A percentile compares a stretch with the other conserved stretches of the same genome.
Evolutionary conservation across 2,329 filamentous ascomycete genomes (phyloP).

Genomic region (Penicillium fuscoglaucum): DNA sequence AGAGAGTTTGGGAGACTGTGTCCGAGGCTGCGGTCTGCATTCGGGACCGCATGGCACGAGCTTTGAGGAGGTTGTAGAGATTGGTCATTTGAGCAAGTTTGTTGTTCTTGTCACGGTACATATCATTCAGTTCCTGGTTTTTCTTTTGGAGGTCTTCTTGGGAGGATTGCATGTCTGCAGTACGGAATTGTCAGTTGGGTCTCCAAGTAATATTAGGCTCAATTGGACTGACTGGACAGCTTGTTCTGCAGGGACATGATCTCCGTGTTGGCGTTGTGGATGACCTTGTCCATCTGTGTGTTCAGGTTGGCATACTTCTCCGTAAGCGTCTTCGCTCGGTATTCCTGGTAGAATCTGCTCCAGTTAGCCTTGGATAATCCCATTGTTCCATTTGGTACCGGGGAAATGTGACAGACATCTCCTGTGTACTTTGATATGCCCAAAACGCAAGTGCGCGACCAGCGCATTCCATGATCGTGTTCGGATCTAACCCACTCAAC

Average conservation of each 20-base stretch:
- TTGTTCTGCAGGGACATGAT: slow-evolving; percentile 67
- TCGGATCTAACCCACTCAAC: slow-evolving; percentile 77
- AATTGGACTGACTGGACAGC: slow-evolving; percentile 56
- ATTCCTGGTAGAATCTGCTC: slow-evolving; percentile 71
- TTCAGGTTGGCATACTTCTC: slow-evolving; percentile 69
- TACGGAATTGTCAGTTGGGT: slow-evolving; percentile 6
- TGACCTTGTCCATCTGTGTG: slow-evolving; percentile 68
- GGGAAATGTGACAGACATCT: slow-evolving; percentile 61
- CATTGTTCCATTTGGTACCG: too few species aligned
- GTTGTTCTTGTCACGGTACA: slow-evolving; percentile 69
- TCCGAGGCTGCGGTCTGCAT: slow-evolving; percentile 58
- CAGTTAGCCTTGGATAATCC: slow-evolving; percentile 7
- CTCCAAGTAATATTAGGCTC: background rate
- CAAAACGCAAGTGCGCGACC: slow-evolving; percentile 78
- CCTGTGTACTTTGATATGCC: slow-evolving; percentile 80
- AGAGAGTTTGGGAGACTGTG: slow-evolving; percentile 50
- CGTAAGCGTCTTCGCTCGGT: slow-evolving; percentile 67
- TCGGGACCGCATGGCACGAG: slow-evolving; percentile 54
- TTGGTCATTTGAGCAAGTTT: slow-evolving; percentile 68
- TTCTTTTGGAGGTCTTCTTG: slow-evolving; percentile 66
- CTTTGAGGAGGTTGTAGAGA: slow-evolving; percentile 58
- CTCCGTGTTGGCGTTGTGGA: slow-evolving; percentile 73
- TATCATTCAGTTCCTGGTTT: slow-evolving; percentile 68
- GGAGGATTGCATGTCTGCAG: slow-evolving; percentile 58
- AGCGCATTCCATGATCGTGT: slow-evolving; percentile 81